Base-by-base conservation (phyloP, 345 rosid genomes). In the Turnera subulata region DNA sequence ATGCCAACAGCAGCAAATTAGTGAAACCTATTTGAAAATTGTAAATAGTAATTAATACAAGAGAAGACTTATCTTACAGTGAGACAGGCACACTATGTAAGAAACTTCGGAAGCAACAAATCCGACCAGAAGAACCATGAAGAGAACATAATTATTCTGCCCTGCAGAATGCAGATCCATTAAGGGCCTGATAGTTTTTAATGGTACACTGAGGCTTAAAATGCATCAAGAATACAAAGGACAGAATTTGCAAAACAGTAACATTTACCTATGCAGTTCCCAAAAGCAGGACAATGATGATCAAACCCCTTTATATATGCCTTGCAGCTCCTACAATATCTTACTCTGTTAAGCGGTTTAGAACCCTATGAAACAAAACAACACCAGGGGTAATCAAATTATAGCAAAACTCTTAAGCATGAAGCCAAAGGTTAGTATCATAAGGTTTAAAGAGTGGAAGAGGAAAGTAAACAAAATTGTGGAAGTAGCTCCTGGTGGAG, bases 231-330 rank as follows among this genome's bases (percentile, higher is more conserved):
- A 29, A 29, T 29, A 4, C 4, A 29, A 29, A 20, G 45, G 40
- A 19, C 39, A 26, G 58, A 22, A 16, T 35, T 33, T 18, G 14
- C 50, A 47, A 50, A 38, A 46, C 11, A 18, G 17, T 32, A 39
- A 7, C 7, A 17, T 65, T 75, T n/a, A 82, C 88, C 92, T 50
- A 85, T 76, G 62, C 92, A 85, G 56, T 80, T 85, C 53, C 92
- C 92, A 78, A 82, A 82, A 53, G 88, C 91, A 46, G 84, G 84
- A 51, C 91, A 84, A 58, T 84, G 91, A 67, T 84, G 91, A 58
- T 82, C 91, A 55, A 78, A 80, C 23, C 84, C 82, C 60, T 66
- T 73, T 16, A 82, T 54, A 50, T 76, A 58, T 54, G 77, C 70
- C 52, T 78, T 65, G 65, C 92, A 85, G 50, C 16, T 71, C 64